Percentiles rank a stretch among this genome's conserved stretches.
Evolutionary conservation across 345 rosid species (phyloP).

Genomic region (Moricandia moricandioides): DNA sequence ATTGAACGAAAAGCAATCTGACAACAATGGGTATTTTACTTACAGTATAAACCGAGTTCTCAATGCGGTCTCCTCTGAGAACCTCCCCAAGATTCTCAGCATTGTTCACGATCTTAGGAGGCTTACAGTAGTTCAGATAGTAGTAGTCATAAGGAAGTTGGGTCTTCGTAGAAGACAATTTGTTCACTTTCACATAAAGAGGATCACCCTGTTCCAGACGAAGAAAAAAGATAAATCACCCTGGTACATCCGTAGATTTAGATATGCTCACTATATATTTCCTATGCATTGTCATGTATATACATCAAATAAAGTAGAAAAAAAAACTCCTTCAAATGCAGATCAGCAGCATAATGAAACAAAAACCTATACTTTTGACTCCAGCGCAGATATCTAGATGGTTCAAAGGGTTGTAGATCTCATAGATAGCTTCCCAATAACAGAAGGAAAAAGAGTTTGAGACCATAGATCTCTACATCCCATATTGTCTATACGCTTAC

Average conservation of each 20-base stretch:
- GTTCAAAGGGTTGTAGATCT: neutral
- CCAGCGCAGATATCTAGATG: neutral
- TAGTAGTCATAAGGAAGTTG: constrained; percentile 97
- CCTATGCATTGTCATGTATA: neutral
- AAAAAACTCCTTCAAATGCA: neutral
- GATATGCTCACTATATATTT: neutral
- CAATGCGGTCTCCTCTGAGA: constrained; percentile 96
- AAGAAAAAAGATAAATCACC: constrained; percentile 9
- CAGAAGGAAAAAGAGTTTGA: neutral
- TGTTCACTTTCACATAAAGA: constrained; percentile 88
- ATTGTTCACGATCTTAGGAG: constrained; percentile 60
- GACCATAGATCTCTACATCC: neutral
- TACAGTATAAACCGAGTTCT: constrained; percentile 82
- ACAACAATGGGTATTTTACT: constrained; percentile 27
- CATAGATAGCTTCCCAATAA: neutral
- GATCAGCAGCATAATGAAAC: neutral
- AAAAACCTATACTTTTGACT: neutral
- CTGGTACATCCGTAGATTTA: no score
- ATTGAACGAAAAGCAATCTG: neutral
- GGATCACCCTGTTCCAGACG: constrained; percentile 47
- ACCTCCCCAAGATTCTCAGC: constrained; percentile 94
- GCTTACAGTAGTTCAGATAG: constrained; percentile 76
- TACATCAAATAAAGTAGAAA: neutral
- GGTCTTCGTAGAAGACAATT: constrained; percentile 91
- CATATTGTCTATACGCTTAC: neutral